phyloP scores from a whole-genome alignment of 768 basidiomycete genomes.

The Tricholoma bakamatsutake region DNA sequence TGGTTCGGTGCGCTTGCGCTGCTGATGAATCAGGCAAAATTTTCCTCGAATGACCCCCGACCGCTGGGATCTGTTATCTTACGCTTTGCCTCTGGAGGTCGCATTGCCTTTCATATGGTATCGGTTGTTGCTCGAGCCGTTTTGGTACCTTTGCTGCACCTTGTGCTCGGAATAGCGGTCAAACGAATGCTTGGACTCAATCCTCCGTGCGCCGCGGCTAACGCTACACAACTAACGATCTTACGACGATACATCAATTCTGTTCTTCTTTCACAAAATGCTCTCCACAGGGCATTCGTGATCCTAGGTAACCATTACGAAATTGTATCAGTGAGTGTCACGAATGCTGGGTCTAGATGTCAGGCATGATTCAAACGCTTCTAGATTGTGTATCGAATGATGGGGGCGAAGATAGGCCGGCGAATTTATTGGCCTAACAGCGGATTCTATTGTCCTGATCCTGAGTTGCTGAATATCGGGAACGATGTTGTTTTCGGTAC shows the following conservation, averaged over 20 bases:
- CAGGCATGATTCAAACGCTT: background rate
- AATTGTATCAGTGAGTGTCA: conserved; percentile 32
- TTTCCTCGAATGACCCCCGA: conserved; percentile 20
- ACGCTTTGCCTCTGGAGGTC: conserved; percentile 36
- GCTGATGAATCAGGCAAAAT: conserved; percentile 29
- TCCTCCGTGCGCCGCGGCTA: conserved; percentile 17
- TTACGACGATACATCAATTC: conserved; percentile 34
- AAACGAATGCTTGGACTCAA: conserved; percentile 38
- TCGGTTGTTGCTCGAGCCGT: conserved; percentile 34
- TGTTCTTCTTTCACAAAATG: conserved; percentile 28
- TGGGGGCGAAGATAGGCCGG: conserved; percentile 47
- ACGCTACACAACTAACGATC: conserved; percentile 25
- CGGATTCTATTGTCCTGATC: conserved; percentile 39
- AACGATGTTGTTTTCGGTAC: conserved; percentile 46
- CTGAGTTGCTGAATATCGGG: conserved; percentile 42
- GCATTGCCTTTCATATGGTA: conserved; percentile 33
- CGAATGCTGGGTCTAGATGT: background rate
- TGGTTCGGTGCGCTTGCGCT: conserved; percentile 35
- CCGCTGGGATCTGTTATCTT: conserved; percentile 35
- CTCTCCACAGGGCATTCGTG: conserved; percentile 31
- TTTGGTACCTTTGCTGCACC: conserved; percentile 30
- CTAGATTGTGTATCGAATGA: conserved; percentile 35
- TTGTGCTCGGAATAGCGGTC: conserved; percentile 32
- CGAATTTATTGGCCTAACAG: conserved; percentile 45
- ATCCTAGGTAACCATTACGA: conserved; percentile 44